A percentile compares a stretch with the other conserved stretches of the same genome.
Evolutionary conservation across 208 protist species (phyloP).

Genomic region (Trypanosoma avium): DNA sequence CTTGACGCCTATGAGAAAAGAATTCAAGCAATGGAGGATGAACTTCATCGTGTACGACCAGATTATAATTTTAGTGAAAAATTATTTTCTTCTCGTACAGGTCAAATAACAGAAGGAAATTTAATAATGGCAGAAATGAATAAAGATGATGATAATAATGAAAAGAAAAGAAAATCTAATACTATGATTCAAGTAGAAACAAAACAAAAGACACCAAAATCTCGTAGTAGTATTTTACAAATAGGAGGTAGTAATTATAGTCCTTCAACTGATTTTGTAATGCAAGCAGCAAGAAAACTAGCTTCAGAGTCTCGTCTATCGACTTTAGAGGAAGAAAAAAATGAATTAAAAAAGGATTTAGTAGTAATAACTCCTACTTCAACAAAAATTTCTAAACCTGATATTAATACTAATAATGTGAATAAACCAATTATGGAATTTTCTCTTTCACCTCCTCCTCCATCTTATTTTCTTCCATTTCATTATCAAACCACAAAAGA

Average conservation of each 20-base stretch:
- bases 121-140: too few species aligned
- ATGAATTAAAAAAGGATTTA: too few species aligned
- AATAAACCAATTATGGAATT: neutral
- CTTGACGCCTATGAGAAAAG: neutral
- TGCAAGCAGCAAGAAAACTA: conserved; percentile 14
- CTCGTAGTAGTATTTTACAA: too few species aligned
- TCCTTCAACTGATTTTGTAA: conserved; percentile 10
- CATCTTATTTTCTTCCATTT: neutral
- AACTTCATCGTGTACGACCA: conserved; percentile 1
- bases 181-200: neutral
- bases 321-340: too few species aligned
- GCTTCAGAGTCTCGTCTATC: neutral
- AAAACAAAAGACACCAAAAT: neutral
- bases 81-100: neutral
- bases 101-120: neutral
- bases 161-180: neutral
- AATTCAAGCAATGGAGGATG: neutral
- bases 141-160: too few species aligned
- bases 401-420: neutral
- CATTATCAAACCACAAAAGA: neutral
- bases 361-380: too few species aligned
- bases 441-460: neutral
- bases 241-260: neutral
- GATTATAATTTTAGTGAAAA: neutral
- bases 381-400: neutral